A percentile compares a stretch with the other conserved stretches of the same genome.
These are phyloP conservation scores for Microcyclospora tardicrescens DNA, from an alignment of 2,329 filamentous ascomycete species.

Conservation along the genomic window DNA sequence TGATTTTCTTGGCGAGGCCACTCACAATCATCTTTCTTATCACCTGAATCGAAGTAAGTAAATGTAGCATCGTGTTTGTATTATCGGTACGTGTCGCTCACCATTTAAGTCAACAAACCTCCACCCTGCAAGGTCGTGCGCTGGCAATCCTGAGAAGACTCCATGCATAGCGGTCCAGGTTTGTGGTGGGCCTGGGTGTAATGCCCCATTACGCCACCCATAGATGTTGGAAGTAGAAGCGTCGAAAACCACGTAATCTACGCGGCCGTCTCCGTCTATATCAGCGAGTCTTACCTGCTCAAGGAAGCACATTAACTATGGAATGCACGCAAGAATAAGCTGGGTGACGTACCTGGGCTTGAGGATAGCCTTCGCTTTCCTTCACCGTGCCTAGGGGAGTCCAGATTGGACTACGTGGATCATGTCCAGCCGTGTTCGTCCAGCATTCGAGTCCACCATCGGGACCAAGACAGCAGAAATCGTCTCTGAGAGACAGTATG, in stretches of 20 bases:
- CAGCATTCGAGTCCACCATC: conserved; percentile 4
- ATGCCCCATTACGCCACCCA: conserved; percentile 3
- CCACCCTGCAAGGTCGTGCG: conserved; percentile 1
- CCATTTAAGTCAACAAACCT: conserved; percentile 4
- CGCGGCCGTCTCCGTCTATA: conserved; percentile 4
- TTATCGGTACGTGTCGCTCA: neutral
- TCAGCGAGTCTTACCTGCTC: conserved; percentile 3
- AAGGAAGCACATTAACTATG: neutral
- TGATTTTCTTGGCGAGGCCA: no score
- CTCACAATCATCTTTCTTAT: no score
- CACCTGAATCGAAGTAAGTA: neutral
- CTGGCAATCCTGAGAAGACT: conserved; percentile 2
- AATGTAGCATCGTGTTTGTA: neutral
- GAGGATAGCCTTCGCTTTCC: conserved; percentile 3
- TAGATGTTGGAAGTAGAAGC: conserved; percentile 2
- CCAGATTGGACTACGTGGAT: conserved; percentile 2
- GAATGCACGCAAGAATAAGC: no score
- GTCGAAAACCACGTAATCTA: conserved; percentile 5
- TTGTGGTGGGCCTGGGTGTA: conserved; percentile 1
- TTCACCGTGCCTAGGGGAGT: conserved; percentile 3
- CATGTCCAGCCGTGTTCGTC: conserved; percentile 1
- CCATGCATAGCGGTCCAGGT: conserved; percentile 2
- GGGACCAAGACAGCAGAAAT: conserved; percentile 4
- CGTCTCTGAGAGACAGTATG: neutral
- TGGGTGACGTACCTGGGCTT: conserved; percentile 1